Percentiles rank a stretch among this genome's conserved stretches.
These are phyloP conservation scores for Ustilago shanxiensis DNA, from an alignment of 1,284 basidiomycete species.

Conservation along the genomic window DNA sequence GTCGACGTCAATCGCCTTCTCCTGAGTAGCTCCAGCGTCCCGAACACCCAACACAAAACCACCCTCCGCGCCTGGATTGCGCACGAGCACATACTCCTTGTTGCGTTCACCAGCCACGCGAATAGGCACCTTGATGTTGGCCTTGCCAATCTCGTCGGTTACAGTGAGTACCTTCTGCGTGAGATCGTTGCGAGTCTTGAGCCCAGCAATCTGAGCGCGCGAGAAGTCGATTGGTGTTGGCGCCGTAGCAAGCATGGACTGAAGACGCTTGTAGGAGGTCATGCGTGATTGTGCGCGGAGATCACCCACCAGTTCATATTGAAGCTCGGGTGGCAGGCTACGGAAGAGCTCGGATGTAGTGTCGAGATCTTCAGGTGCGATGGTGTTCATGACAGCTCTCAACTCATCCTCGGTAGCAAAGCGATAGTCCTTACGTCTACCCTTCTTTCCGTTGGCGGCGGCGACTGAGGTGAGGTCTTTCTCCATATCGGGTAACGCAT, in stretches of 20 bases:
- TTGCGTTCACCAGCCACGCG: constrained; percentile 95
- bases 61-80: constrained; percentile 83
- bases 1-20: constrained; percentile 85
- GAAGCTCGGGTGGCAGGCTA: constrained; percentile 91
- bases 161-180: constrained; percentile 95
- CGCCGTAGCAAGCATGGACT: constrained; percentile 86
- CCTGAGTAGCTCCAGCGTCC: constrained; percentile 78
- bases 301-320: constrained; percentile 99
- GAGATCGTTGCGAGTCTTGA: constrained; percentile 88
- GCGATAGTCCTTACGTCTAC: constrained; percentile 61
- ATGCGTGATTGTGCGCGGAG: constrained; percentile 91
- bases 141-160: constrained; percentile 90
- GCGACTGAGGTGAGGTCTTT: constrained; percentile 50
- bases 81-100: constrained; percentile 90
- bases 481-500: constrained; percentile 65
- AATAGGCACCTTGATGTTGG: constrained; percentile 85
- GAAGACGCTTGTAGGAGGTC: constrained; percentile 89
- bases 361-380: constrained; percentile 67
- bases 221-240: constrained; percentile 93
- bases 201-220: constrained; percentile 81
- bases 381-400: constrained; percentile 60
- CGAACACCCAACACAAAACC: constrained; percentile 94
- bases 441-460: constrained; percentile 40
- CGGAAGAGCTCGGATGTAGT: constrained; percentile 75
- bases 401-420: constrained; percentile 68